A percentile compares a stretch with the other conserved stretches of the same genome.
Evolutionary conservation across 2,329 filamentous ascomycete species (phyloP).

Genomic region (Colletotrichum truncatum): DNA sequence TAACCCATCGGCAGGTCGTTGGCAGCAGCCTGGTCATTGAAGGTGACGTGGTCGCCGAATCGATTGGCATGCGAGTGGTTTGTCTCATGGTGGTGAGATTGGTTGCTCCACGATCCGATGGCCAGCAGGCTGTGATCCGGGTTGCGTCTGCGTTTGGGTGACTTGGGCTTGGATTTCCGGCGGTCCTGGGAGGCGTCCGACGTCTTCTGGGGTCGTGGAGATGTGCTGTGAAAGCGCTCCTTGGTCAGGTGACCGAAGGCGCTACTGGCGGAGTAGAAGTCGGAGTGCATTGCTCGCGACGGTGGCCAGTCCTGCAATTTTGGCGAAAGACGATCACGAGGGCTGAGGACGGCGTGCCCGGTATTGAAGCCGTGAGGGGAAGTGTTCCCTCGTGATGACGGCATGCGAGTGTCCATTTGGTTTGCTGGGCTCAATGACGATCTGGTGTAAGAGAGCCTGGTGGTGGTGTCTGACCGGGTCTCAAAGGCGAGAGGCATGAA

Average conservation of each 20-base stretch:
- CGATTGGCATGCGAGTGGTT: not conserved
- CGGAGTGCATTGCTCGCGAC: not conserved
- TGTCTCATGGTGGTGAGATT: not conserved
- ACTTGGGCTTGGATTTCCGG: not conserved
- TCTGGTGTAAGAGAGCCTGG: not conserved
- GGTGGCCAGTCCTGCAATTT: not conserved
- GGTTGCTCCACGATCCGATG: slow-evolving; percentile 18
- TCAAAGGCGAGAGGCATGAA: not conserved
- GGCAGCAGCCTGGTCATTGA: not conserved
- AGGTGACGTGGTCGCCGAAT: not conserved
- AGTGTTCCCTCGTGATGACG: not conserved
- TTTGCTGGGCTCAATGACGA: not conserved
- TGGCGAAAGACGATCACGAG: not conserved
- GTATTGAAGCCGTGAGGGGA: not conserved
- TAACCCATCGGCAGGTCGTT: not conserved
- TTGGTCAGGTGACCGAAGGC: not conserved
- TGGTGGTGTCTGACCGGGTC: not conserved
- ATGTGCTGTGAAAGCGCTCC: not conserved
- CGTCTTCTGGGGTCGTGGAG: not conserved
- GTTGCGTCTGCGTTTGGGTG: not conserved
- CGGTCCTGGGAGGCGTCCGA: not conserved
- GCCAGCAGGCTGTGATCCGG: slow-evolving; percentile 4
- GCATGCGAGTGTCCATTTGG: not conserved
- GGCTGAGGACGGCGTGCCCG: not conserved
- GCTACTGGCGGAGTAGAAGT: not conserved